Conservation (phyloP, 108 stramenopile species). For the Aurantiochytrium sp. region DNA sequence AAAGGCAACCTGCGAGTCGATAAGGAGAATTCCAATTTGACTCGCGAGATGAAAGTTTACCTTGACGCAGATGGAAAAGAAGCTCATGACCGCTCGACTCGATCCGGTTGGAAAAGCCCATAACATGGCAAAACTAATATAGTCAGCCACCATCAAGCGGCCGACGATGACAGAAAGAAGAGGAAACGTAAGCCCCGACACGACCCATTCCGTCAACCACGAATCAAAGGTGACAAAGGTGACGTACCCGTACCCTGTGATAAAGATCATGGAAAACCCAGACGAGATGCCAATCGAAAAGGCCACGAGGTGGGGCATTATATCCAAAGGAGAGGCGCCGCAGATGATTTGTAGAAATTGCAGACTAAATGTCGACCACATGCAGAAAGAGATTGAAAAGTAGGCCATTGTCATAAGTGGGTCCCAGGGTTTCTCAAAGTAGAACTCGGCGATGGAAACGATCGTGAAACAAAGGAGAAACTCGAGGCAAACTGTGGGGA, state of each 20-base stretch:
- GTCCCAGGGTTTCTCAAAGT: background rate
- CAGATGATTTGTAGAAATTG: background rate
- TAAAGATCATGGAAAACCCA: background rate
- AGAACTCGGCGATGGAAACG: background rate
- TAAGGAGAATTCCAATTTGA: background rate
- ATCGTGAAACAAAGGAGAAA: background rate
- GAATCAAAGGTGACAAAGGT: background rate
- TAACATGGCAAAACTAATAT: background rate
- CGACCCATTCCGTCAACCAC: background rate
- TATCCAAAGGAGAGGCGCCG: background rate
- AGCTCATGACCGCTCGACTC: background rate
- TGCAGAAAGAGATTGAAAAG: background rate
- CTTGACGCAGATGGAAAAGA: background rate
- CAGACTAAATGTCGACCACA: background rate
- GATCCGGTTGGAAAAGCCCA: background rate
- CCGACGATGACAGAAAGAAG: background rate
- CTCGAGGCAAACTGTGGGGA: too few relatives aligned
- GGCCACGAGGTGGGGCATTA: background rate
- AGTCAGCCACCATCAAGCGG: background rate
- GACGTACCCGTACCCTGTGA: background rate
- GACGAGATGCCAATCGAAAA: background rate
- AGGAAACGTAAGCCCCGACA: background rate
- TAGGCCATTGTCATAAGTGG: background rate
- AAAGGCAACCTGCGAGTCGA: background rate
- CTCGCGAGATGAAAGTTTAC: background rate